Conservation (phyloP, 202 grass and related monocot genomes). For the Panicum hallii region DNA sequence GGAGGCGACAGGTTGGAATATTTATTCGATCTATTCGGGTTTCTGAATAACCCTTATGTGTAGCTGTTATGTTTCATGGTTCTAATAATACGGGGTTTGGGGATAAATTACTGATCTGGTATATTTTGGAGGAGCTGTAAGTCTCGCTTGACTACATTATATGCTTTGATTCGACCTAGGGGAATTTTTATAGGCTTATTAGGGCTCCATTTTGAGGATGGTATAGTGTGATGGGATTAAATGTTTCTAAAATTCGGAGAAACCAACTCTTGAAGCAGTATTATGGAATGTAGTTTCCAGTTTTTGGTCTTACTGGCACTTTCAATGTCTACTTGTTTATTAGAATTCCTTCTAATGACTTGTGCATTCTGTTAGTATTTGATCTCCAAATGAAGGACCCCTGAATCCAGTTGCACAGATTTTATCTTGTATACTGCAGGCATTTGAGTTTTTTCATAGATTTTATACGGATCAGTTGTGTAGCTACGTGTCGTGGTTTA, state of each 20-base stretch:
- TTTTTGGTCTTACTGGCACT: neutral
- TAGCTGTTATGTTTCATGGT: neutral
- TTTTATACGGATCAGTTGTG: neutral
- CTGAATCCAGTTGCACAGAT: neutral
- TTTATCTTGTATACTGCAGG: neutral
- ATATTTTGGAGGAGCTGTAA: neutral
- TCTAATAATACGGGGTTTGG: neutral
- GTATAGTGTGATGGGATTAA: neutral
- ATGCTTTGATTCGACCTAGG: neutral
- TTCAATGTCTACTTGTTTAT: neutral
- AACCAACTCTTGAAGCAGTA: neutral
- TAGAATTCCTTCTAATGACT: neutral
- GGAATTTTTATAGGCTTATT: neutral
- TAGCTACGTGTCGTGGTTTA: neutral
- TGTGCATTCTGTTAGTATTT: neutral
- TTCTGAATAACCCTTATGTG: neutral
- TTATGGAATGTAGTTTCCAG: neutral
- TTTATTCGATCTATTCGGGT: slow-evolving; percentile 32
- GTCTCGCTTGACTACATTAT: neutral
- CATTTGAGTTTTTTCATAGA: neutral
- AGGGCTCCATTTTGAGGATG: neutral
- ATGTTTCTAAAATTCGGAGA: neutral
- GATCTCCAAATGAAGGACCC: no score
- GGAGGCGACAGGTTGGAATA: neutral
- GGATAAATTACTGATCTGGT: slow-evolving; percentile 36